A percentile compares a stretch with the other conserved stretches of the same genome.
Conservation (phyloP, 805 yeast genomes). For the Monosporozyma servazzii region DNA sequence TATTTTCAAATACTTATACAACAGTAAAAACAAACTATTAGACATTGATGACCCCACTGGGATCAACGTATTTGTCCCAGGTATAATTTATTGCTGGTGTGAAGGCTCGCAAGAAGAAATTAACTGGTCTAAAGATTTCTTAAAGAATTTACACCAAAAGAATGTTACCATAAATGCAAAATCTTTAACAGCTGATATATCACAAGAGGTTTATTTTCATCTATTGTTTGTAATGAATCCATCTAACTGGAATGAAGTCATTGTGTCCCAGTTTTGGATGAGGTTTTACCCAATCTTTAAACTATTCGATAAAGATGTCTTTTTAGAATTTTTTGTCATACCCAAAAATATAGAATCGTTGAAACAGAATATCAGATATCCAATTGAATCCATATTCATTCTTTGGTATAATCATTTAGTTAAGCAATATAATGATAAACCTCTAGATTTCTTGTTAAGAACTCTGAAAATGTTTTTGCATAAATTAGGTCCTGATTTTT, state of each 20-base stretch:
- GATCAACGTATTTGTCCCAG: constrained; percentile 34
- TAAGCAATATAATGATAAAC: constrained; percentile 23
- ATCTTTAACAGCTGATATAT: constrained; percentile 31
- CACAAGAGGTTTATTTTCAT: constrained; percentile 50
- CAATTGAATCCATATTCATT: constrained; percentile 26
- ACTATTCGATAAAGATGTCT: constrained; percentile 19
- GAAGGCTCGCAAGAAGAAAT: constrained; percentile 42
- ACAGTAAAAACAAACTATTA: constrained; percentile 24
- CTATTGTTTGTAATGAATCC: constrained; percentile 47
- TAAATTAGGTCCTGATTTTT: constrained; percentile 38
- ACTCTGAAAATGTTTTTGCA: constrained; percentile 39
- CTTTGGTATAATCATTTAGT: constrained; percentile 27
- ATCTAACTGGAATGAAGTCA: constrained; percentile 33
- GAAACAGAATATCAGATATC: constrained; percentile 22
- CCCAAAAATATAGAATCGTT: constrained; percentile 27
- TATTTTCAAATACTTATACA: constrained; percentile 27
- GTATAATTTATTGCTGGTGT: constrained; percentile 44
- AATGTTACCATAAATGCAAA: constrained; percentile 7
- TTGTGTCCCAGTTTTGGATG: constrained; percentile 27
- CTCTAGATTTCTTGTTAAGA: constrained; percentile 46
- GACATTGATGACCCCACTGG: constrained; percentile 9
- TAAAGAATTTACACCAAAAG: constrained; percentile 16
- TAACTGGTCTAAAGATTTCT: constrained; percentile 38
- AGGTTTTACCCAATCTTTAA: constrained; percentile 25
- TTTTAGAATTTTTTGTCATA: constrained; percentile 20